Evolutionary conservation across 352 stramenopile genomes (phyloP).

Genomic region (Globisporangium barbulae): DNA sequence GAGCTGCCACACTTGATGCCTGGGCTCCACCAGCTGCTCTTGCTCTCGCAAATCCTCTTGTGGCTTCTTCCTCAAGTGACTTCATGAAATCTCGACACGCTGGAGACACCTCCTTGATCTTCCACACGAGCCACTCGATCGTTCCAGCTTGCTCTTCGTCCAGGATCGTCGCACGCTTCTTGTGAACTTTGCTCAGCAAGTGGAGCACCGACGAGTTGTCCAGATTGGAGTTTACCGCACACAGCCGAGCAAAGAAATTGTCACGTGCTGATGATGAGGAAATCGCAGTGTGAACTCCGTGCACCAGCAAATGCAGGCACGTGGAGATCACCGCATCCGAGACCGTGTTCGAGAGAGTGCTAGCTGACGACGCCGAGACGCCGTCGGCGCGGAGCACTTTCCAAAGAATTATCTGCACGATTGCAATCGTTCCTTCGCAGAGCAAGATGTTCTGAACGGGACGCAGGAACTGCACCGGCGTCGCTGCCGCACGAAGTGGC

Average conservation of each 20-base stretch:
- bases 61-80: conserved; percentile 31
- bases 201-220: conserved; percentile 46
- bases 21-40: conserved; percentile 5
- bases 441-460: conserved; percentile 59
- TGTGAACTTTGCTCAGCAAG: conserved; percentile 50
- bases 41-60: conserved; percentile 21
- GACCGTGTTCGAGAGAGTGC: conserved; percentile 31
- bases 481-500: conserved; percentile 32
- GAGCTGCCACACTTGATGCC: conserved; percentile 6
- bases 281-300: conserved; percentile 64
- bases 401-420: conserved; percentile 70
- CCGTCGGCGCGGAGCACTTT: conserved; percentile 33
- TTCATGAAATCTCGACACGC: conserved; percentile 37
- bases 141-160: conserved; percentile 76
- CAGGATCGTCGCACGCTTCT: conserved; percentile 39
- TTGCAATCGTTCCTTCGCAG: conserved; percentile 60
- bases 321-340: conserved; percentile 85
- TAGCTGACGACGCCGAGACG: conserved; percentile 21
- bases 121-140: conserved; percentile 73
- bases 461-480: conserved; percentile 48
- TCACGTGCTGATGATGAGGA: conserved; percentile 17
- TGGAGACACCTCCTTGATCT: conserved; percentile 44
- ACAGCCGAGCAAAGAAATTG: conserved; percentile 56
- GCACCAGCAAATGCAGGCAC: conserved; percentile 74
- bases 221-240: conserved; percentile 26